These are phyloP conservation scores for Monilinia vaccinii-corymbosi DNA, from an alignment of 2,329 filamentous ascomycete species.

Conservation along the genomic window DNA sequence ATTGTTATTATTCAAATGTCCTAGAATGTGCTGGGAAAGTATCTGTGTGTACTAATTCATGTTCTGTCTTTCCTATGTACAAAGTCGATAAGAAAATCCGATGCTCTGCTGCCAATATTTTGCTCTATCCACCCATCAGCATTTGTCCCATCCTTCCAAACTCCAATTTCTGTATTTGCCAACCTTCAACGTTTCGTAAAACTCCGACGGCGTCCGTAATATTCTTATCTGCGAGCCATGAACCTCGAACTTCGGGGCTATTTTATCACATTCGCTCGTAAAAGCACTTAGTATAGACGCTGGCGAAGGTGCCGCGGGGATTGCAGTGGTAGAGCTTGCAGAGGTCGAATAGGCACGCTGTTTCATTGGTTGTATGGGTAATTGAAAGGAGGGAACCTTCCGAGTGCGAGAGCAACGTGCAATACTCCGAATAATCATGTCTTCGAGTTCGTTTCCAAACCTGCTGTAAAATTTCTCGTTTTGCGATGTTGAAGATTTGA, in stretches of 20 bases:
- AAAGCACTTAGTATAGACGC: slow-evolving; percentile 47
- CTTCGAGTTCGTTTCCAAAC: slow-evolving; percentile 2
- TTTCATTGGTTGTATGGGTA: slow-evolving; percentile 18
- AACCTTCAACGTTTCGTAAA: slow-evolving; percentile 87
- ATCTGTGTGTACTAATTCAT: slow-evolving; percentile 50
- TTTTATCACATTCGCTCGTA: slow-evolving; percentile 70
- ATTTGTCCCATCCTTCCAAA: slow-evolving; percentile 5
- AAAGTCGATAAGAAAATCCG: slow-evolving; percentile 91
- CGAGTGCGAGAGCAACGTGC: slow-evolving; percentile 28
- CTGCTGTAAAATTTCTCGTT: background rate
- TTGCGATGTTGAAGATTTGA: background rate
- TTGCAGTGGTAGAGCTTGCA: slow-evolving; percentile 16
- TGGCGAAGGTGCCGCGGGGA: slow-evolving; percentile 35
- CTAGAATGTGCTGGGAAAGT: background rate
- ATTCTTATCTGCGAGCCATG: slow-evolving; percentile 72
- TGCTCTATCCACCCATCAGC: slow-evolving; percentile 44
- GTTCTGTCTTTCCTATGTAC: slow-evolving; percentile 90
- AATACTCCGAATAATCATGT: slow-evolving; percentile 31
- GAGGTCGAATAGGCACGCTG: slow-evolving; percentile 27
- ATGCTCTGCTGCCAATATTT: slow-evolving; percentile 69
- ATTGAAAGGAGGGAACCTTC: slow-evolving; percentile 21
- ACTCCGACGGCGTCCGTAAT: slow-evolving; percentile 71
- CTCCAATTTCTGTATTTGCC: slow-evolving; percentile 16
- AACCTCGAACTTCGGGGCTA: slow-evolving; percentile 86
- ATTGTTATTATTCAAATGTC: slow-evolving; percentile 1